Conservation (phyloP, 495 filamentous ascomycete species). For the Venustampulla echinocandica region DNA sequence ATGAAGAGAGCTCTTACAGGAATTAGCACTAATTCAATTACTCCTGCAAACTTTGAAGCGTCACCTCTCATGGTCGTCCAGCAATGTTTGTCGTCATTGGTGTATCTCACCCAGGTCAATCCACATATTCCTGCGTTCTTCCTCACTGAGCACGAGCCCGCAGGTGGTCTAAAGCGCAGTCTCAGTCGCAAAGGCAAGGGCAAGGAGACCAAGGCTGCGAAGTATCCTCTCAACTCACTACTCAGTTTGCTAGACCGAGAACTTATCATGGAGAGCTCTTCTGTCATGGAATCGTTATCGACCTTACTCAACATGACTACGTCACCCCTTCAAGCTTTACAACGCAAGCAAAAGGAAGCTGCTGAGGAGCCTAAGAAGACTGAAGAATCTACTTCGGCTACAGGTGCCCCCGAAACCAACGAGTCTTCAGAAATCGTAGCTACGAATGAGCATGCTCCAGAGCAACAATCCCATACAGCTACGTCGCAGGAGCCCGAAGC, state of each 20-base stretch:
- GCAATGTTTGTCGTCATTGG: slow-evolving; percentile 78
- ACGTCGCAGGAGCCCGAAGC: slow-evolving; percentile 6
- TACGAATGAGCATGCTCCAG: slow-evolving; percentile 8
- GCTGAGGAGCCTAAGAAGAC: slow-evolving; percentile 40
- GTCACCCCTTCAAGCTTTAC: slow-evolving; percentile 69
- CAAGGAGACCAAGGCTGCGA: slow-evolving; percentile 70
- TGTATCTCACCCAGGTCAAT: slow-evolving; percentile 73
- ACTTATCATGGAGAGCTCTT: slow-evolving; percentile 88
- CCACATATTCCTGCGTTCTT: slow-evolving; percentile 85
- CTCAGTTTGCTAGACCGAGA: slow-evolving; percentile 81
- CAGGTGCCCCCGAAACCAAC: slow-evolving; percentile 23
- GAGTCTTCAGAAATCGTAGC: slow-evolving; percentile 16
- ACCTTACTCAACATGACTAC: slow-evolving; percentile 81
- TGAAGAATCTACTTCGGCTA: slow-evolving; percentile 48
- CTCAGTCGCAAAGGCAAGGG: slow-evolving; percentile 76
- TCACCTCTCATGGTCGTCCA: slow-evolving; percentile 93
- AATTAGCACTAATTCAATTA: slow-evolving; percentile 29
- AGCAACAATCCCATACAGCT: slow-evolving; percentile 16
- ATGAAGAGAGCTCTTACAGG: slow-evolving; percentile 55
- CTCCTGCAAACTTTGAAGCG: slow-evolving; percentile 55
- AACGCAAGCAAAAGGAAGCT: slow-evolving; percentile 71
- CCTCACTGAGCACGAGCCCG: slow-evolving; percentile 85
- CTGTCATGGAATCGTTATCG: slow-evolving; percentile 90
- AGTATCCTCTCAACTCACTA: slow-evolving; percentile 85
- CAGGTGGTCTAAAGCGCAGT: slow-evolving; percentile 63